Conservation (phyloP, 768 basidiomycete species). For the Pholiota microspora region DNA sequence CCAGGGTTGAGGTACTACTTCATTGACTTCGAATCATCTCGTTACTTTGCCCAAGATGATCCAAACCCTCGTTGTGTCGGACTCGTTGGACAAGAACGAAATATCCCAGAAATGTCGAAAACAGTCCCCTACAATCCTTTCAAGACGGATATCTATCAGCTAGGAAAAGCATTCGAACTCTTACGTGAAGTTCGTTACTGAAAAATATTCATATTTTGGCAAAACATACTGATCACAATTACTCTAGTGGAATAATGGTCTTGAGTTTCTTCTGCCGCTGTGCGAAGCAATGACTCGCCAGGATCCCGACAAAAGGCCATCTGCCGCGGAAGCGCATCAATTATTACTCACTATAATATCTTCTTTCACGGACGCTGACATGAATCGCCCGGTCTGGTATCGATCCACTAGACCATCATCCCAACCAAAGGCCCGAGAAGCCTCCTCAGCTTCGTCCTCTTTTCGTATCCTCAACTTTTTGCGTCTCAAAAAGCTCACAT, state of each 20-base stretch:
- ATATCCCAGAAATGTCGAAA: slow-evolving; percentile 24
- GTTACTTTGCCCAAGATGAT: not conserved
- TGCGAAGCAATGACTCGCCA: slow-evolving; percentile 1
- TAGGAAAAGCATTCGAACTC: slow-evolving; percentile 17
- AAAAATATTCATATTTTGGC: not conserved
- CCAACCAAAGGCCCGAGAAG: not conserved
- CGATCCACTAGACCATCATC: not conserved
- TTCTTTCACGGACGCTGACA: slow-evolving; percentile 1
- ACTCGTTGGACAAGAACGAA: slow-evolving; percentile 17
- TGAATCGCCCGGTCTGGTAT: slow-evolving; percentile 3
- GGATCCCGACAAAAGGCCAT: slow-evolving; percentile 5
- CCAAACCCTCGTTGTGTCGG: slow-evolving; percentile 4
- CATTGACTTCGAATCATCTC: slow-evolving; percentile 26
- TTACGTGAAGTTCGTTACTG: slow-evolving; percentile 1
- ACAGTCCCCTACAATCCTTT: slow-evolving; percentile 26
- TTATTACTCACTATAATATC: not conserved
- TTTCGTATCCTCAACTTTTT: not conserved
- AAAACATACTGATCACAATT: not conserved
- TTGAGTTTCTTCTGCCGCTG: slow-evolving; percentile 7
- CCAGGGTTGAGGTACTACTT: slow-evolving; percentile 24
- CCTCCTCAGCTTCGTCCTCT: not conserved
- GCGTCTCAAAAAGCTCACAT: not conserved
- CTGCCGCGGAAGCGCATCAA: slow-evolving; percentile 7
- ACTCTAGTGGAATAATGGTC: slow-evolving; percentile 6
- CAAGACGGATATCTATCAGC: slow-evolving; percentile 25